Evolutionary conservation across 768 basidiomycete genomes (phyloP), one percentile per base, ranked within the genome.

Genomic region (Melanogaster broomeanus): DNA sequence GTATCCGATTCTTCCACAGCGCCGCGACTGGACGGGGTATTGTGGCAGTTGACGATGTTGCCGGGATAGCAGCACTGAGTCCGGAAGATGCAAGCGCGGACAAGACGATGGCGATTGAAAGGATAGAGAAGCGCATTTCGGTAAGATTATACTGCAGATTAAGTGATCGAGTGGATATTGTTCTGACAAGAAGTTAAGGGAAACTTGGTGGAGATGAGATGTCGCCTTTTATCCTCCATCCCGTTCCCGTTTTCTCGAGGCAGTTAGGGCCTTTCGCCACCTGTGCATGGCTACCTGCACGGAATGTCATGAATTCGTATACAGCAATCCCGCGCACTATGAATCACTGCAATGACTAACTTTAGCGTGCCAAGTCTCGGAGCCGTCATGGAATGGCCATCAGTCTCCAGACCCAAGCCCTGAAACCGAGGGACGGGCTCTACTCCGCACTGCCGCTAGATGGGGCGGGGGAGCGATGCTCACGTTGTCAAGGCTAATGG

Each of bases 1-100:
- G 63, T 44, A 67, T 51, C 19, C 56, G 52, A 34, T 51, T 45
- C 61, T 56, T 65, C 25, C 48, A 51, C 41, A 63, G 27, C 21
- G 55, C 51, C 2, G 58, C 63, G 8, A n/a, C 15, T 7, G 42
- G 57, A 2, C 53, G 10, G 6, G 43, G 27, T 25, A 18, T 19
- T 0, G 16, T 21, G 16, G 4, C 12, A 3, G 22, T 28, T 27
- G 48, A 47, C 3, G 25, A 4, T 19, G 37, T 11, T 28, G n/a
- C n/a, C n/a, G 63, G 48, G 16, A 62, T 27, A 3, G 50, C 39
- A 25, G 44, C 62, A 40, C 57, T 51, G 28, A 64, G 37, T n/a
- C 52, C 47, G 47, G 52, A 30, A 13, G 59, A 59, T 46, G 51
- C 45, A n/a, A 59, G 25, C 24, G 40, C 42, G 21, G 49, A 60